phyloP scores from a whole-genome alignment of 202 grass and related monocot species.

The Setaria viridis region DNA sequence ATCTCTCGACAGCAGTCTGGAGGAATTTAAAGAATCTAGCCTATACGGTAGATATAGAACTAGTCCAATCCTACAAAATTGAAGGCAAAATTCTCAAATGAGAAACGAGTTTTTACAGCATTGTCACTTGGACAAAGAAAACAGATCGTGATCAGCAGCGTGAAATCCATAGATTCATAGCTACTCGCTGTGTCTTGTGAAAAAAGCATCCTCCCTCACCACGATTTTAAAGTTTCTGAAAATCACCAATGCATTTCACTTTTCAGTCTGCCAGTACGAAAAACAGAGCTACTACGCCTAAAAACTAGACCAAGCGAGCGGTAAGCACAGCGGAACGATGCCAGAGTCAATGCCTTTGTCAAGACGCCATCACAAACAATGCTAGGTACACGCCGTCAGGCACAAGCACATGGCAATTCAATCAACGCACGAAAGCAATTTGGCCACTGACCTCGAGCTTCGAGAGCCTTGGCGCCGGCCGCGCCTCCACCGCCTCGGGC shows the following conservation, averaged over 20 bases:
- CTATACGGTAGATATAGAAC: neutral
- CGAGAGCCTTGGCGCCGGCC: slow-evolving; percentile 17
- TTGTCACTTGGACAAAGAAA: neutral
- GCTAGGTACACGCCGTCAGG: neutral
- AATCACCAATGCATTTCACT: neutral
- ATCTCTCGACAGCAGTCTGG: neutral
- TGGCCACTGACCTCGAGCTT: slow-evolving; percentile 44
- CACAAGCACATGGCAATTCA: neutral
- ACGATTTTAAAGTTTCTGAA: neutral
- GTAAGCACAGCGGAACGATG: neutral
- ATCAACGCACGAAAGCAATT: neutral
- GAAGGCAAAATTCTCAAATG: neutral
- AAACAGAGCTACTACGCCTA: neutral
- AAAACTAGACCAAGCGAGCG: neutral
- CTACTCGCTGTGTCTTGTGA: neutral
- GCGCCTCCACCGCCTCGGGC: neutral
- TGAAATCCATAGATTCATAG: neutral
- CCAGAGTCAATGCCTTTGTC: slow-evolving; percentile 37
- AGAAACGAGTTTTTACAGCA: slow-evolving; percentile 3
- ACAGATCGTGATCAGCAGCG: slow-evolving; percentile 5
- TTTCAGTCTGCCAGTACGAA: neutral
- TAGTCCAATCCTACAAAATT: neutral
- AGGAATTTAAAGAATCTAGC: neutral
- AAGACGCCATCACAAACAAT: neutral
- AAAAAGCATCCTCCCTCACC: neutral